Evolutionary conservation across 257 asterid genomes (phyloP).

Genomic region (Ajuga chamaepitys): DNA sequence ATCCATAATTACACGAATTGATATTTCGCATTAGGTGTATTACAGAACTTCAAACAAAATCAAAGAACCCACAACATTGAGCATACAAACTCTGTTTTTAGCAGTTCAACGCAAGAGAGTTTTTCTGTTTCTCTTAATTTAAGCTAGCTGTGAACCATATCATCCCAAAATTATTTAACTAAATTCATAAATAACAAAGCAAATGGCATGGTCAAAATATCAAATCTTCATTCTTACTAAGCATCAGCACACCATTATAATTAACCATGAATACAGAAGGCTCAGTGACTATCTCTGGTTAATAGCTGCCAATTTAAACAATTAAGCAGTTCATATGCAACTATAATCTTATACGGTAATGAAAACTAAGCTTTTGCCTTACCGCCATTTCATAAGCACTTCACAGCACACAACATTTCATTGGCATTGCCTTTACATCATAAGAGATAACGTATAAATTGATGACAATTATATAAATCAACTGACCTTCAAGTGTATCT

Average conservation of each 20-base stretch:
- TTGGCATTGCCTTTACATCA: not conserved
- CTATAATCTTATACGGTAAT: not conserved
- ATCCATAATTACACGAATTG: slow-evolving; percentile 8
- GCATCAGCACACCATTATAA: not conserved
- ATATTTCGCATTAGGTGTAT: not conserved
- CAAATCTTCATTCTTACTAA: slow-evolving; percentile 2
- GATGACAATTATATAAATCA: slow-evolving; percentile 2
- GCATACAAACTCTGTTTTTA: not conserved
- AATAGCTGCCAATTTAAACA: not conserved
- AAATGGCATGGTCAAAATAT: not conserved
- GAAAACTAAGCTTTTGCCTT: not conserved
- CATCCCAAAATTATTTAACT: not conserved
- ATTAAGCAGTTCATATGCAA: not conserved
- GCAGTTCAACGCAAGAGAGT: not conserved
- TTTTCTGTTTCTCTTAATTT: slow-evolving; percentile 8
- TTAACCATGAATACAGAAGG: not conserved
- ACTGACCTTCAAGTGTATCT: slow-evolving; percentile 81
- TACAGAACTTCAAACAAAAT: not conserved
- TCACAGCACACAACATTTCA: not conserved
- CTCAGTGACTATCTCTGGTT: not conserved
- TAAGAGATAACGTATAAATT: not conserved
- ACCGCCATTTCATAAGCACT: not conserved
- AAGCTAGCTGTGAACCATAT: not conserved
- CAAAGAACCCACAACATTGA: not conserved
- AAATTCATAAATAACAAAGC: not conserved